A percentile compares a stretch with the other conserved stretches of the same genome.
phyloP scores from a whole-genome alignment of 148 eudicot genomes.

The Rhododendron ovatum region DNA sequence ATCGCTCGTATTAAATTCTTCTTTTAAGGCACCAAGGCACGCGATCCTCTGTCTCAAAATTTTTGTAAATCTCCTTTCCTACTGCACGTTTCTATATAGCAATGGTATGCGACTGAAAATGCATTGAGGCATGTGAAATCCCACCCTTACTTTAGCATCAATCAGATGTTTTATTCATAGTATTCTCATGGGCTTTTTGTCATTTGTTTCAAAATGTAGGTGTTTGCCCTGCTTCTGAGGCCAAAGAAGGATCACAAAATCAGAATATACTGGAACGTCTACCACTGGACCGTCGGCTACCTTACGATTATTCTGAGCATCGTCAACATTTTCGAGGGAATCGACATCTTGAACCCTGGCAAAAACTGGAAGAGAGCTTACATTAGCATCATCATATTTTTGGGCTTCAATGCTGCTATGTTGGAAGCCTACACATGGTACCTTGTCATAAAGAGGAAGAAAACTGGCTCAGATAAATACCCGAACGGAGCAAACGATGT shows the following conservation, averaged over 20 bases:
- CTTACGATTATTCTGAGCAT: conserved; percentile 40
- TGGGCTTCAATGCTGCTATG: conserved; percentile 34
- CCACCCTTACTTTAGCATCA: background rate
- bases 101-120: too few relatives aligned
- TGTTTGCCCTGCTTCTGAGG: conserved; percentile 49
- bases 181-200: background rate
- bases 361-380: conserved; percentile 46
- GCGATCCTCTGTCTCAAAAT: background rate
- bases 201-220: conserved; percentile 3
- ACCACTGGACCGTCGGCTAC: conserved; percentile 53
- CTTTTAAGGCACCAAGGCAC: background rate
- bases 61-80: background rate
- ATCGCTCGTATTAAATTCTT: background rate
- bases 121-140: too few relatives aligned
- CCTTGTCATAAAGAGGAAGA: conserved; percentile 47
- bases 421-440: conserved; percentile 50
- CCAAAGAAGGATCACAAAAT: conserved; percentile 63
- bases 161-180: background rate
- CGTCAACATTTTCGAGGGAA: conserved; percentile 43
- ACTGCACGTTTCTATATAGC: background rate
- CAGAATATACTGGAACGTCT: conserved; percentile 53
- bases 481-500: conserved; percentile 8
- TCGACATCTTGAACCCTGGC: conserved; percentile 44
- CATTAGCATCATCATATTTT: conserved; percentile 25
- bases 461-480: conserved; percentile 20